Conservation (phyloP, 495 filamentous ascomycete species). For the Podospora pseudopauciseta region DNA sequence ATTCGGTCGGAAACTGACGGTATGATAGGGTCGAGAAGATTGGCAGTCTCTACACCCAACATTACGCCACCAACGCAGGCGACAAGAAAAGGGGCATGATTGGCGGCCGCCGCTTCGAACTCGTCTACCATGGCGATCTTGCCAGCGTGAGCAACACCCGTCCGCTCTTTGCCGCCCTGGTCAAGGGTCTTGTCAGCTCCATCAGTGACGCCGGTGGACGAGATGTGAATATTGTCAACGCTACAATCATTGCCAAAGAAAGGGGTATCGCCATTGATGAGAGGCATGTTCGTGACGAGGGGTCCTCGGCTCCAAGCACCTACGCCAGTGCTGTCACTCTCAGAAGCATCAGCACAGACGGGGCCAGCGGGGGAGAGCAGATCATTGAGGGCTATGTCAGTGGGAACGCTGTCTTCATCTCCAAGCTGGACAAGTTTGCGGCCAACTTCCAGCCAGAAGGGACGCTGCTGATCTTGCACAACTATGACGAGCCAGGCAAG, state of each 20-base stretch:
- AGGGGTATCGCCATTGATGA: slow-evolving; percentile 68
- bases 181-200: slow-evolving; percentile 61
- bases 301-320: slow-evolving; percentile 43
- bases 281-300: slow-evolving; percentile 38
- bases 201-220: slow-evolving; percentile 56
- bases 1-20: neutral
- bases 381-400: slow-evolving; percentile 64
- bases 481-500: slow-evolving; percentile 69
- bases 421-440: slow-evolving; percentile 59
- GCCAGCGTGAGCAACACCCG: slow-evolving; percentile 60
- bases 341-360: slow-evolving; percentile 24
- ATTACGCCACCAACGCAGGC: slow-evolving; percentile 50
- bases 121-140: slow-evolving; percentile 65
- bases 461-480: slow-evolving; percentile 61
- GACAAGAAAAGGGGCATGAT: too few relatives aligned
- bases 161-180: slow-evolving; percentile 64
- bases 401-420: slow-evolving; percentile 57
- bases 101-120: slow-evolving; percentile 55
- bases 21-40: slow-evolving; percentile 56
- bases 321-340: slow-evolving; percentile 64
- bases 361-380: slow-evolving; percentile 8
- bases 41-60: slow-evolving; percentile 66
- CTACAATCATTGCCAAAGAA: slow-evolving; percentile 61
- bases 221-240: slow-evolving; percentile 74
- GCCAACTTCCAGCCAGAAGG: slow-evolving; percentile 63